These are phyloP conservation scores for Aspergillus neoniger DNA, from an alignment of 2,329 filamentous ascomycete species.

Conservation along the genomic window DNA sequence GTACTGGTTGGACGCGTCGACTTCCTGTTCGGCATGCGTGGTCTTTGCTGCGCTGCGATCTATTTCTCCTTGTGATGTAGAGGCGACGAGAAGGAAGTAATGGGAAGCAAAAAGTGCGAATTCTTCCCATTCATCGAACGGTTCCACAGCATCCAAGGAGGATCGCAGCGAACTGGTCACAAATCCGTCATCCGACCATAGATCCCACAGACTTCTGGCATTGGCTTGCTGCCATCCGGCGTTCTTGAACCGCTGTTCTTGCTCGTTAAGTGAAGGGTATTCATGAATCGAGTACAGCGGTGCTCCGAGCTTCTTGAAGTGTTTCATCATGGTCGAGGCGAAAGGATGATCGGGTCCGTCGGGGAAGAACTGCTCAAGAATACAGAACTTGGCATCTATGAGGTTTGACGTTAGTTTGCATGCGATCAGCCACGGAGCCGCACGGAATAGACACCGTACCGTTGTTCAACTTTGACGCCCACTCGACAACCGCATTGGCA, in stretches of 20 bases:
- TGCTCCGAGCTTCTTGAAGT: constrained; percentile 79
- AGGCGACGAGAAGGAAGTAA: constrained; percentile 76
- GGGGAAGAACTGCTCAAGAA: constrained; percentile 84
- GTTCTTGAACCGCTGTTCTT: constrained; percentile 66
- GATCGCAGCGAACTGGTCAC: constrained; percentile 61
- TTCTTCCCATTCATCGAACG: constrained; percentile 96
- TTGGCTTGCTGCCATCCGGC: constrained; percentile 68
- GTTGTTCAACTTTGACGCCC: constrained; percentile 71
- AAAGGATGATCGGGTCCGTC: constrained; percentile 79
- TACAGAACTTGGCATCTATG: constrained; percentile 71
- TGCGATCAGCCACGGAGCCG: background rate
- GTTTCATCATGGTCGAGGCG: constrained; percentile 78
- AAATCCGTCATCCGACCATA: constrained; percentile 73
- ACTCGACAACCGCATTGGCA: constrained; percentile 73
- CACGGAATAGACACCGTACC: constrained; percentile 52
- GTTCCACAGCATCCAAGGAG: constrained; percentile 69
- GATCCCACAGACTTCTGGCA: constrained; percentile 74
- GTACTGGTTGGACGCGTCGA: constrained; percentile 19
- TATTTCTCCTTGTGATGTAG: constrained; percentile 31
- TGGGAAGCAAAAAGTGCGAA: constrained; percentile 82
- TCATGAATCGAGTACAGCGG: constrained; percentile 71
- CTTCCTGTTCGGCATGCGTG: background rate
- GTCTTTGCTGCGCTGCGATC: background rate
- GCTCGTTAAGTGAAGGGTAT: constrained; percentile 68
- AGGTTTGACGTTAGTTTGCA: constrained; percentile 6